Conservation (phyloP, 345 rosid species). For the Citrus sp. region DNA sequence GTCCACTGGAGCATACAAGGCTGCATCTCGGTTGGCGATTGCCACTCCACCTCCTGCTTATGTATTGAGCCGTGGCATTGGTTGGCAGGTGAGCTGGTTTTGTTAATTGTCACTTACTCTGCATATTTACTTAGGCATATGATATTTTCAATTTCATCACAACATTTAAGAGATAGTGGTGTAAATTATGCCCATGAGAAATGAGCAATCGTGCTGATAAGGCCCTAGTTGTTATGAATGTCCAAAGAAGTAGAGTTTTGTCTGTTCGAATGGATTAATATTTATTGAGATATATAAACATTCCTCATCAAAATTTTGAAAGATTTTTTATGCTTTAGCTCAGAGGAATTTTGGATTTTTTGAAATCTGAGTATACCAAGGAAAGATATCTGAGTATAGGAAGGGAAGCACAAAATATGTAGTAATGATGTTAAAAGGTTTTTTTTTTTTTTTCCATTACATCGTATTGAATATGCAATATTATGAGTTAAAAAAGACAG, state of each 20-base stretch:
- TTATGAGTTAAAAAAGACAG: neutral
- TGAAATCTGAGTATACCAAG: neutral
- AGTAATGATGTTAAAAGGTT: neutral
- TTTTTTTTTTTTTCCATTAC: neutral
- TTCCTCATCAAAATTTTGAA: neutral
- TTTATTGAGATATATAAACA: neutral
- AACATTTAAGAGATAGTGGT: neutral
- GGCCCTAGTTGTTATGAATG: neutral
- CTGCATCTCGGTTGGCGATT: constrained; percentile 91
- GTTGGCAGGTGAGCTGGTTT: constrained; percentile 79
- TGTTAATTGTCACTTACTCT: neutral
- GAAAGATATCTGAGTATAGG: neutral
- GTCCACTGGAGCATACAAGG: constrained; percentile 97
- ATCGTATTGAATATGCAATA: too few species aligned
- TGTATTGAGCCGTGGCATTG: constrained; percentile 93
- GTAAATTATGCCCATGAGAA: neutral
- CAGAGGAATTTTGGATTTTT: neutral
- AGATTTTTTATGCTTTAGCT: neutral
- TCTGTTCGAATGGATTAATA: neutral
- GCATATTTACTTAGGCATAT: neutral
- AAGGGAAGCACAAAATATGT: neutral
- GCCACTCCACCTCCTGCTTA: constrained; percentile 99
- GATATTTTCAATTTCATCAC: neutral
- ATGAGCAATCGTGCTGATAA: neutral
- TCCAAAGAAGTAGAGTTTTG: neutral